These are phyloP conservation scores for Pythium phragmitis DNA, from an alignment of 352 stramenopile species.

Conservation along the genomic window DNA sequence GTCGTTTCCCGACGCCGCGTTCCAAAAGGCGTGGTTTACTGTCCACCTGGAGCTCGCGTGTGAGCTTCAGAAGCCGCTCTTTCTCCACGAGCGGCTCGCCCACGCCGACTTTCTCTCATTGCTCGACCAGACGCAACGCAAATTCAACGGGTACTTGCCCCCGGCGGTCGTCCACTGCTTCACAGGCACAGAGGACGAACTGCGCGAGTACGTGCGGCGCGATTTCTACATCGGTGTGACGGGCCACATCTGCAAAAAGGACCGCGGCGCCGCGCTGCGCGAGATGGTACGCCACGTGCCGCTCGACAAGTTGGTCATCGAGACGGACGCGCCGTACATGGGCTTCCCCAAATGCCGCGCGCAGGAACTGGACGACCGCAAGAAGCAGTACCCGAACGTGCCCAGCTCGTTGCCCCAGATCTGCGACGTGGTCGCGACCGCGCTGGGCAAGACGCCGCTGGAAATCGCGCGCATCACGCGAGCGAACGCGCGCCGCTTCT, in stretches of 20 bases:
- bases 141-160: slow-evolving; percentile 41
- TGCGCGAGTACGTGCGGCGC: slow-evolving; percentile 66
- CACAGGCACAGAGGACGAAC: slow-evolving; percentile 73
- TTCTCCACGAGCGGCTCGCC: slow-evolving; percentile 81
- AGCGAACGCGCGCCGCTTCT: slow-evolving; percentile 70
- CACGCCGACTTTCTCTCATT: slow-evolving; percentile 72
- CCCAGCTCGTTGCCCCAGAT: slow-evolving; percentile 62
- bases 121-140: slow-evolving; percentile 49
- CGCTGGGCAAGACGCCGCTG: slow-evolving; percentile 39
- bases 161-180: slow-evolving; percentile 91
- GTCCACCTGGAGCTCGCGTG: slow-evolving; percentile 67
- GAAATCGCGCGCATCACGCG: slow-evolving; percentile 64
- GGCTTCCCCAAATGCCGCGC: slow-evolving; percentile 66
- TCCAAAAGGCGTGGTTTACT: slow-evolving; percentile 68
- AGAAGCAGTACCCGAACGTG: slow-evolving; percentile 82
- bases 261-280: slow-evolving; percentile 48
- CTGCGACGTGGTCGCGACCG: slow-evolving; percentile 52
- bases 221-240: slow-evolving; percentile 92
- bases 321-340: slow-evolving; percentile 94
- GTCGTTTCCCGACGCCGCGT: slow-evolving; percentile 40
- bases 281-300: slow-evolving; percentile 62
- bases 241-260: slow-evolving; percentile 88
- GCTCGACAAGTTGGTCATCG: slow-evolving; percentile 83
- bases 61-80: slow-evolving; percentile 68
- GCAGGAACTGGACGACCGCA: slow-evolving; percentile 33